These are phyloP conservation scores for Citrullus colocynthis DNA, from an alignment of 306 rosid species.

Conservation along the genomic window DNA sequence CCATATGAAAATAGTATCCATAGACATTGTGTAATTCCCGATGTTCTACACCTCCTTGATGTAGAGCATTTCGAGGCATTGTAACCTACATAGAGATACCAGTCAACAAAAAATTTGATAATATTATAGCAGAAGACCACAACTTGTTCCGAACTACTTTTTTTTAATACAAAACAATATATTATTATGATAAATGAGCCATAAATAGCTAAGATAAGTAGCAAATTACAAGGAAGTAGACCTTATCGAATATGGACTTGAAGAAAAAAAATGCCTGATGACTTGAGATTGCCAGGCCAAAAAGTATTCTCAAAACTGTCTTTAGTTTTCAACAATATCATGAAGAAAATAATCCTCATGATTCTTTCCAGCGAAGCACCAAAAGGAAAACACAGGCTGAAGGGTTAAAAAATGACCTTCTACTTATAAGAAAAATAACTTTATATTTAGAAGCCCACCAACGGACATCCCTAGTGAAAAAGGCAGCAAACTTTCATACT, in stretches of 20 bases:
- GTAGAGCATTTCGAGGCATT: conserved; percentile 92
- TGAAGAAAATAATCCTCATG: background rate
- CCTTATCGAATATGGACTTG: background rate
- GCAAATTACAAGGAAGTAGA: background rate
- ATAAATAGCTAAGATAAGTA: background rate
- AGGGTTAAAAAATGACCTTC: background rate
- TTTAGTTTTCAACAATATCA: background rate
- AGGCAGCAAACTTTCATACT: background rate
- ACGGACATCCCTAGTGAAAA: background rate
- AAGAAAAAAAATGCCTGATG: background rate
- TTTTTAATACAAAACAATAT: background rate
- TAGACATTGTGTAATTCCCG: conserved; percentile 89
- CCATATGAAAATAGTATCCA: conserved; percentile 97
- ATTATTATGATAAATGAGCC: background rate
- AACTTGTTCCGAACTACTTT: background rate
- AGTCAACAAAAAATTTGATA: background rate
- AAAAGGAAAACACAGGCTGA: background rate
- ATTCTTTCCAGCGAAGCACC: background rate
- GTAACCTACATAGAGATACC: conserved; percentile 42
- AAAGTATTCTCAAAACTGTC: background rate
- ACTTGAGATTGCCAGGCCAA: background rate
- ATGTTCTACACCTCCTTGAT: conserved; percentile 65
- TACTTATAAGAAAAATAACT: background rate
- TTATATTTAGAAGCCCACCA: background rate
- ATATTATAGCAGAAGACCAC: background rate